phyloP scores from a whole-genome alignment of 345 rosid species.

The Hibiscus tridactylites region DNA sequence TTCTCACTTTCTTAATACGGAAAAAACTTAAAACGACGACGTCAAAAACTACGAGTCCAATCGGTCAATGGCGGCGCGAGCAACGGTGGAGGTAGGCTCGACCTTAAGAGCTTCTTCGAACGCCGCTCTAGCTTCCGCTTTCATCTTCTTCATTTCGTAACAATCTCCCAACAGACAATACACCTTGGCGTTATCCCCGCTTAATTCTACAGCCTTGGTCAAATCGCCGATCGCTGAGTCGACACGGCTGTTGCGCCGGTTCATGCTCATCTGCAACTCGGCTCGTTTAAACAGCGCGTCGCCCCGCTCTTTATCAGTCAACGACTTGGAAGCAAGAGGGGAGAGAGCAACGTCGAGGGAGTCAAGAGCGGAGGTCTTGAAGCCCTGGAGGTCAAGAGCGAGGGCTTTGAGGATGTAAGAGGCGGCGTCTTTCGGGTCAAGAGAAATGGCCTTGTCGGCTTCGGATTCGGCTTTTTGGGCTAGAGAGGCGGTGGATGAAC shows the following conservation, averaged over 20 bases:
- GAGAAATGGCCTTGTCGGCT: conserved; percentile 43
- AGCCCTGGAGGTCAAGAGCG: conserved; percentile 55
- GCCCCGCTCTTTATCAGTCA: conserved; percentile 37
- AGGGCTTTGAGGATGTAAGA: conserved; percentile 52
- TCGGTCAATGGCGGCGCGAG: conserved; percentile 34
- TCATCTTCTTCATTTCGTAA: conserved; percentile 44
- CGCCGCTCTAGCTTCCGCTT: conserved; percentile 35
- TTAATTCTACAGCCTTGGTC: conserved; percentile 30
- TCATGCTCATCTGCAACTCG: conserved; percentile 37
- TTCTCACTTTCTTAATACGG: background rate
- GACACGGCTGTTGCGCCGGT: conserved; percentile 22
- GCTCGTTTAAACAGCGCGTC: conserved; percentile 58
- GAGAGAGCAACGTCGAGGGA: conserved; percentile 53
- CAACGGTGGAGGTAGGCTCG: conserved; percentile 24
- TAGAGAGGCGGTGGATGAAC: conserved; percentile 30
- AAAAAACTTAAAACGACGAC: background rate
- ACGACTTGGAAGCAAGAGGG: conserved; percentile 38
- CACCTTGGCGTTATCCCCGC: conserved; percentile 27
- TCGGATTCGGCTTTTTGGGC: conserved; percentile 52
- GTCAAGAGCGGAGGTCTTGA: conserved; percentile 54
- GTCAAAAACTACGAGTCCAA: conserved; percentile 10
- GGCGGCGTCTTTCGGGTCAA: conserved; percentile 57
- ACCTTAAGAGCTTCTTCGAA: conserved; percentile 38
- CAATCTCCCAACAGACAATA: conserved; percentile 45
- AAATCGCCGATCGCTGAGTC: conserved; percentile 45